phyloP scores from a whole-genome alignment of 2,329 filamentous ascomycete species.

The Fusarium acutatum region DNA sequence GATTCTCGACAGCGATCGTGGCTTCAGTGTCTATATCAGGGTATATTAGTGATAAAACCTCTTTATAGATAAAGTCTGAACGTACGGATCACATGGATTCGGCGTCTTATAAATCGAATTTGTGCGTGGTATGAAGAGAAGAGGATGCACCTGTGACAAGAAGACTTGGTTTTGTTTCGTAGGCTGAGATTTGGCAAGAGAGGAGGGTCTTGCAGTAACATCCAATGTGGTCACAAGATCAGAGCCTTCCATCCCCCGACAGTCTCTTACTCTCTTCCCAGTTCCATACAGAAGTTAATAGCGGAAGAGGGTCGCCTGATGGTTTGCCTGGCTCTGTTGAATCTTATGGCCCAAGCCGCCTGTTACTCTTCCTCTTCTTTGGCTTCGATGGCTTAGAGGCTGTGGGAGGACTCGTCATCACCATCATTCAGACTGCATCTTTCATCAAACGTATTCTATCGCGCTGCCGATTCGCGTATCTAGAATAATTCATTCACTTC shows the following conservation, averaged over 20 bases:
- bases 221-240: background rate
- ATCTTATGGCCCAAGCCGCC: background rate
- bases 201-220: background rate
- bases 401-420: background rate
- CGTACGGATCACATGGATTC: background rate
- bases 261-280: too few relatives aligned
- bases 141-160: background rate
- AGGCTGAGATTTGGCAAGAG: background rate
- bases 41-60: background rate
- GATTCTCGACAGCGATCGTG: fast-evolving
- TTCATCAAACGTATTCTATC: background rate
- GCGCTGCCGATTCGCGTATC: fast-evolving
- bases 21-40: background rate
- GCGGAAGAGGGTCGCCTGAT: background rate
- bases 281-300: too few relatives aligned
- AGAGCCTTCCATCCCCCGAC: background rate
- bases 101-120: background rate
- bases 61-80: background rate
- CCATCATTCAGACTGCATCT: background rate
- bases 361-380: fast-evolving
- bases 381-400: fast-evolving
- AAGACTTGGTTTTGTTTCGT: background rate
- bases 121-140: background rate
- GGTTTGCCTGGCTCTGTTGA: background rate
- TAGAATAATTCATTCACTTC: fast-evolving